These are phyloP conservation scores for Metschnikowia borealis DNA, from an alignment of 805 yeast species.

Conservation along the genomic window DNA sequence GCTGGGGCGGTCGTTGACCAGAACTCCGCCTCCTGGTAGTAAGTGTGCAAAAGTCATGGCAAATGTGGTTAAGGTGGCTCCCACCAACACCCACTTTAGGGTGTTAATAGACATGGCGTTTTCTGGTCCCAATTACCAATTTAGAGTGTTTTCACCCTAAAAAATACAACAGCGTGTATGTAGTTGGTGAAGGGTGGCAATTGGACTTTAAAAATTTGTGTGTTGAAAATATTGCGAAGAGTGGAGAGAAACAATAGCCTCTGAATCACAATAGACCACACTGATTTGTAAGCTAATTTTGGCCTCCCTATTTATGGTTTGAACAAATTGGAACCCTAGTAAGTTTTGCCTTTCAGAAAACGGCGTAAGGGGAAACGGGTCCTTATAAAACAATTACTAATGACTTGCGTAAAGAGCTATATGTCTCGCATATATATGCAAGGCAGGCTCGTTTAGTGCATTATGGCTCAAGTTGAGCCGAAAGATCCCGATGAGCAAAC, in stretches of 20 bases:
- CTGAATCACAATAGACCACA: neutral
- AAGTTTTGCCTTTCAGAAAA: too few species aligned
- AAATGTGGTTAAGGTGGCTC: neutral
- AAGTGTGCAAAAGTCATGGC: neutral
- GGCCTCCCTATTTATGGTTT: neutral
- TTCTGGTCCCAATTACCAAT: neutral
- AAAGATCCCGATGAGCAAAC: conserved; percentile 3
- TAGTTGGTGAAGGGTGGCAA: neutral
- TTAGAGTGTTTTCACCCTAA: too few species aligned
- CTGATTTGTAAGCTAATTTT: neutral
- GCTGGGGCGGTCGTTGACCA: neutral
- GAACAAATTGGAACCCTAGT: too few species aligned
- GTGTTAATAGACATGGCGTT: neutral
- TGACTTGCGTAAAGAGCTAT: neutral
- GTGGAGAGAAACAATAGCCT: neutral
- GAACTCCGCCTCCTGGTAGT: neutral
- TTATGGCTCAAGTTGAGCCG: conserved; percentile 3
- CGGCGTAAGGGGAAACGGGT: neutral
- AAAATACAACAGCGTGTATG: neutral
- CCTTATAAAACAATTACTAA: neutral
- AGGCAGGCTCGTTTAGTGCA: neutral
- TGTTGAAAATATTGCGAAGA: neutral
- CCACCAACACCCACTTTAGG: neutral
- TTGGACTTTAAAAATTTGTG: neutral
- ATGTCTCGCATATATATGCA: conserved; percentile 2